Base-by-base conservation (phyloP, 2,329 filamentous ascomycete species). In the Aspergillus pseudoviridinutans region DNA sequence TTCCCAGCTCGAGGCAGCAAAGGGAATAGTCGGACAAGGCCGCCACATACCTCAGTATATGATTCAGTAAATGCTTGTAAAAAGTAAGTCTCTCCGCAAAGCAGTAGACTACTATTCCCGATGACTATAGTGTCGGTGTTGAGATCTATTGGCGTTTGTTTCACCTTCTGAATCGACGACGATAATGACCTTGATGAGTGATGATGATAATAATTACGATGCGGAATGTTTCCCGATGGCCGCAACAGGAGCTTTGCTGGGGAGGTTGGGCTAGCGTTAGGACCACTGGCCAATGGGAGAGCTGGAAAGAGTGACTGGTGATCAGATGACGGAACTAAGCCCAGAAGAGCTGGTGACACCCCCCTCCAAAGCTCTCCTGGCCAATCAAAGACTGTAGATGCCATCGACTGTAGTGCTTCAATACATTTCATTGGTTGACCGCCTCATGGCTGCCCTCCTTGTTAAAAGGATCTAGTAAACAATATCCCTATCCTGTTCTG, bases 361-460 rank as follows among this genome's bases (percentile, higher is more conserved):
- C 63, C 61, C 61, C 62, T 61, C 14, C 14, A 53, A 2, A 3
- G 44, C 10, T 53, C 57, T 56, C 28, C 0, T 17, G 10, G 29
- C 28, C 32, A 25, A 38, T 53, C 47, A 35, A 17, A 44, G 42
- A 10, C 50, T 53, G 50, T 50, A 47, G 41, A 14, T 47, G 12
- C 44, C 22, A 25, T 47, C 12, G 7, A 20, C 22, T 27, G 22
- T 27, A 3, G 12, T 24, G 22, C 42, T 28, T 20, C 47, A 35
- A 61, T 61, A 51, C 51, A 64, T 53, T 55, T 57, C 24, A 67
- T 64, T 67, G 65, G 65, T 46, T 38, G 8, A 25, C 4, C 27
- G 12, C 14, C 22, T 20, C 47, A 51, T 52, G 51, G n/a, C n/a
- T 42, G 38, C 51, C 54, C 51, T 53, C 54, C 53, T 53, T 52